These are phyloP conservation scores for Flaveria trinervia DNA, from an alignment of 129 eudicot species.

Conservation along the genomic window DNA sequence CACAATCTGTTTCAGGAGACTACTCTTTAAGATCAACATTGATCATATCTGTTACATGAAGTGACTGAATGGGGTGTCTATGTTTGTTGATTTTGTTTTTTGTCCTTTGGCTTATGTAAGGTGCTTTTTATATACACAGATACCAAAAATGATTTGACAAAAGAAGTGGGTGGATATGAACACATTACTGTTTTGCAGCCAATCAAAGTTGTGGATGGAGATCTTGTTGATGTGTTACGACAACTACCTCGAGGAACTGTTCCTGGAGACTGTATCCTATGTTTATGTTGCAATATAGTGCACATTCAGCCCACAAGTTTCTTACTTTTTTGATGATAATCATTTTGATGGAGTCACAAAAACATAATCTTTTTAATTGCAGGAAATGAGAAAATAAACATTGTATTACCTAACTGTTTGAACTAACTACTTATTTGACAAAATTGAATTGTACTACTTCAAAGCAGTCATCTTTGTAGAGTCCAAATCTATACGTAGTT, in stretches of 20 bases:
- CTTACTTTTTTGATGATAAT: neutral
- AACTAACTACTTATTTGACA: neutral
- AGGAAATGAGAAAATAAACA: conserved; percentile 14
- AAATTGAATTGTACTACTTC: neutral
- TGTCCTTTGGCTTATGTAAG: conserved; percentile 8
- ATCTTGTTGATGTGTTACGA: conserved; percentile 68
- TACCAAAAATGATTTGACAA: conserved; percentile 78
- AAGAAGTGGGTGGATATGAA: conserved; percentile 93
- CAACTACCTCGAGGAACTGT: conserved; percentile 79
- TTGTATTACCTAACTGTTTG: conserved; percentile 1
- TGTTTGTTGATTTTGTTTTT: neutral
- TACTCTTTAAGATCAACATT: neutral
- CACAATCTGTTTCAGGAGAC: neutral
- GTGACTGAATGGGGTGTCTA: conserved; percentile 12
- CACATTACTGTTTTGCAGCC: conserved; percentile 69
- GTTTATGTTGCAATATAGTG: neutral
- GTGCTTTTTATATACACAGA: conserved; percentile 46
- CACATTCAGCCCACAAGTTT: neutral
- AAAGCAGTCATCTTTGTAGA: neutral
- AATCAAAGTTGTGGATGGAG: conserved; percentile 89
- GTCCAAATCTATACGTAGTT: neutral
- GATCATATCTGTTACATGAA: conserved; percentile 13
- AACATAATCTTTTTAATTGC: neutral
- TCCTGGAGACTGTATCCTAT: conserved; percentile 93
- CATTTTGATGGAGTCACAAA: neutral